phyloP scores from a whole-genome alignment of 129 eudicot species.

The Pulicaria dysenterica region DNA sequence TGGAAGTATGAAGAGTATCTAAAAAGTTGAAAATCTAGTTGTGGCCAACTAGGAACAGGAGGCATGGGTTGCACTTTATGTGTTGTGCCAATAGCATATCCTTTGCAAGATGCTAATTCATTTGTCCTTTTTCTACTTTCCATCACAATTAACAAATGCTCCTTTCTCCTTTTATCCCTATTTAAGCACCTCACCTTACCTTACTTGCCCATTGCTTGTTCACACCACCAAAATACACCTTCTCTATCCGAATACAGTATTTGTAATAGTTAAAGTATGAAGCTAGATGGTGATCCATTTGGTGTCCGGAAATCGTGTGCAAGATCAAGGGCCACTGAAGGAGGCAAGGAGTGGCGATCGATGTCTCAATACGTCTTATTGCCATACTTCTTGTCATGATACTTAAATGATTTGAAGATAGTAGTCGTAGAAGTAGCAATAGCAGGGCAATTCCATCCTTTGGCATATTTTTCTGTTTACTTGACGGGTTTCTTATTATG shows the following conservation, averaged over 20 bases:
- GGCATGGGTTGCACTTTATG: constrained; percentile 28
- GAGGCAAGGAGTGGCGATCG: constrained; percentile 8
- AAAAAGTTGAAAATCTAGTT: constrained; percentile 18
- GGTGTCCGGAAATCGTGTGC: not conserved
- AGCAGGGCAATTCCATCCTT: constrained; percentile 37
- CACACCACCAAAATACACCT: constrained; percentile 3
- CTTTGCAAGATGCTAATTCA: constrained; percentile 34
- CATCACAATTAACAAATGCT: constrained; percentile 23
- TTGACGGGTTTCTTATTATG: not conserved
- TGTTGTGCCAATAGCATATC: constrained; percentile 35
- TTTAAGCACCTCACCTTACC: constrained; percentile 24
- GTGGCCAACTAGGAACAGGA: constrained; percentile 32
- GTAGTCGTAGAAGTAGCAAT: not conserved
- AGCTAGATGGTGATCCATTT: not conserved
- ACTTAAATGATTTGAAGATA: not conserved
- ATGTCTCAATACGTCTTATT: not conserved
- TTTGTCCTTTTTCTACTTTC: constrained; percentile 33
- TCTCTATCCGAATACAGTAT: not conserved
- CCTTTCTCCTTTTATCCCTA: constrained; percentile 15
- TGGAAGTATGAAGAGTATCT: not conserved
- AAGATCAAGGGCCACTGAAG: not conserved
- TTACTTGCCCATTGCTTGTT: not conserved
- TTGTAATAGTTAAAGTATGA: too few relatives aligned
- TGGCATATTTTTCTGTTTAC: constrained; percentile 25
- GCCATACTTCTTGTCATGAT: not conserved